A percentile compares a stretch with the other conserved stretches of the same genome.
phyloP scores from a whole-genome alignment of 257 asterid species.

The Capsicum rhomboideum region DNA sequence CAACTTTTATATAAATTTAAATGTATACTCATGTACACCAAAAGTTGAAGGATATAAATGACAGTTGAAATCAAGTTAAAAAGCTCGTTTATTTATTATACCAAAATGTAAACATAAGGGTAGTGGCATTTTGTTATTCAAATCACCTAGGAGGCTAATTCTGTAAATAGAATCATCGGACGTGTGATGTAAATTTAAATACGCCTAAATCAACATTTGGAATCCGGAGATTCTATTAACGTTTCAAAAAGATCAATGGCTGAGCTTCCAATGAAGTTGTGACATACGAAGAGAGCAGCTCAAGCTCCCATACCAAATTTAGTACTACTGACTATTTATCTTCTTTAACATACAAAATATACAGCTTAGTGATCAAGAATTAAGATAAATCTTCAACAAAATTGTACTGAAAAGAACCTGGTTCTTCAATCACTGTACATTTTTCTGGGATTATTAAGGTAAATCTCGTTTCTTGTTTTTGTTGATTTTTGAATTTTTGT shows the following conservation, averaged over 20 bases:
- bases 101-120: background rate
- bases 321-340: background rate
- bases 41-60: too few species aligned
- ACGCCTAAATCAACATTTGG: background rate
- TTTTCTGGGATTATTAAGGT: background rate
- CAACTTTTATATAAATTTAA: too few species aligned
- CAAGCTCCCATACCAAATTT: background rate
- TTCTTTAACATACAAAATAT: background rate
- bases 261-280: background rate
- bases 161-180: background rate
- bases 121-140: background rate
- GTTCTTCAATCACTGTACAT: background rate
- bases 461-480: background rate
- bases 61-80: too few species aligned
- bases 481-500: background rate
- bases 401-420: background rate
- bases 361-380: background rate
- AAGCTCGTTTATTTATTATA: too few species aligned
- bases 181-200: background rate
- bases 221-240: background rate
- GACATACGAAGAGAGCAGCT: background rate
- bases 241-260: background rate
- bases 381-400: background rate
- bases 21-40: too few species aligned
- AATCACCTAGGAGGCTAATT: background rate